phyloP scores from a whole-genome alignment of 768 basidiomycete species.

The Auricularia sp. region DNA sequence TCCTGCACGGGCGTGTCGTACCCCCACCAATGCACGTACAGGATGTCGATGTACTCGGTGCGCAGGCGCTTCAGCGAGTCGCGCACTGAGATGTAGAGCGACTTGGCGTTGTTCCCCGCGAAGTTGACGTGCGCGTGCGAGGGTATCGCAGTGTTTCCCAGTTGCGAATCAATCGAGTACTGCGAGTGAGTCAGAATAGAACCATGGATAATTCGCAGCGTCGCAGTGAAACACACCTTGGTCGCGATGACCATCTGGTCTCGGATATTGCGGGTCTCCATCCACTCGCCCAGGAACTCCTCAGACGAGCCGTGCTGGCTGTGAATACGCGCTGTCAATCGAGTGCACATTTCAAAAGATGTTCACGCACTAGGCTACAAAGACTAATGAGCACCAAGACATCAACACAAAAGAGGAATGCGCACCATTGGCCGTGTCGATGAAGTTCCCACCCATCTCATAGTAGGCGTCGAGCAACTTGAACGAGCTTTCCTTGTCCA shows the following conservation, averaged over 20 bases:
- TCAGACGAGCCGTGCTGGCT: slow-evolving; percentile 31
- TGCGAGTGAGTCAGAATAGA: neutral
- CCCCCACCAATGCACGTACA: slow-evolving; percentile 27
- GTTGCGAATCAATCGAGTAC: neutral
- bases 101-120: slow-evolving; percentile 22
- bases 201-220: no score
- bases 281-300: slow-evolving; percentile 40
- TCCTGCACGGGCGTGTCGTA: slow-evolving; percentile 27
- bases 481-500: slow-evolving; percentile 28
- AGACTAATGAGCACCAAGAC: no score
- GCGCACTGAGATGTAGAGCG: slow-evolving; percentile 15
- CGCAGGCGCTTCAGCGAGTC: slow-evolving; percentile 17
- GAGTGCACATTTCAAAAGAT: no score
- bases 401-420: neutral
- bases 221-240: slow-evolving; percentile 17
- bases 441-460: slow-evolving; percentile 33
- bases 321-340: no score
- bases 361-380: slow-evolving; percentile 11
- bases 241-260: slow-evolving; percentile 38
- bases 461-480: slow-evolving; percentile 32
- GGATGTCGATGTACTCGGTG: slow-evolving; percentile 20
- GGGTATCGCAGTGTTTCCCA: slow-evolving; percentile 2
- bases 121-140: slow-evolving; percentile 14
- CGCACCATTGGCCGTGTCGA: slow-evolving; percentile 29
- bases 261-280: slow-evolving; percentile 28